Conservation (phyloP, 805 yeast genomes). For the Barnettozyma botsteinii region DNA sequence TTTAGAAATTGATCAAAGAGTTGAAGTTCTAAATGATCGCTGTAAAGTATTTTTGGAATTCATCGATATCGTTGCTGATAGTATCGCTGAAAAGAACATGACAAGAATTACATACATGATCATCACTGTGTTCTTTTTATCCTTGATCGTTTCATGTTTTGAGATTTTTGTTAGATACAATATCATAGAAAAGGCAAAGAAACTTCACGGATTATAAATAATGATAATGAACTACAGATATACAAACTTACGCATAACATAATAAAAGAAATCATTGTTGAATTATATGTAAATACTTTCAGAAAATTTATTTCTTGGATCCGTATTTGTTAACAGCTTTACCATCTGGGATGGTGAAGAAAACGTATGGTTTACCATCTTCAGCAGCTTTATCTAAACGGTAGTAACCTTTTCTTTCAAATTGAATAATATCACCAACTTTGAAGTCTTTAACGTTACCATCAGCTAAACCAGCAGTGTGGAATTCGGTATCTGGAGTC, state of each 20-base stretch:
- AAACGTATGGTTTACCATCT: conserved; percentile 60
- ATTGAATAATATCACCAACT: conserved; percentile 85
- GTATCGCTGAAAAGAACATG: conserved; percentile 90
- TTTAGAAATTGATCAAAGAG: conserved; percentile 90
- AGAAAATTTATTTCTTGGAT: conserved; percentile 47
- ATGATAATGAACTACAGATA: neutral
- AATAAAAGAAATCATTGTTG: too few relatives aligned
- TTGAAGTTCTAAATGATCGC: conserved; percentile 86
- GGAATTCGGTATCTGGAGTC: conserved; percentile 84
- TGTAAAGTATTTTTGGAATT: conserved; percentile 92
- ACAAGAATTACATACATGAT: conserved; percentile 88
- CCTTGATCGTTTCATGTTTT: conserved; percentile 67
- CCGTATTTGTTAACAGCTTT: conserved; percentile 74
- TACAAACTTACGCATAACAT: too few relatives aligned
- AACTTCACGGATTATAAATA: neutral
- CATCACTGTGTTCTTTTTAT: conserved; percentile 71
- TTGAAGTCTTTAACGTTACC: conserved; percentile 68
- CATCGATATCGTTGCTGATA: conserved; percentile 87
- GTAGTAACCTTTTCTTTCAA: conserved; percentile 96
- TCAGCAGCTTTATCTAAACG: conserved; percentile 60
- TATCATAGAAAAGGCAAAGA: conserved; percentile 31
- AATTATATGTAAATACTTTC: too few relatives aligned
- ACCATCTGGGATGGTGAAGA: conserved; percentile 96
- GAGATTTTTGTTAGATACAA: conserved; percentile 61
- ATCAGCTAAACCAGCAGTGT: conserved; percentile 72